A percentile compares a stretch with the other conserved stretches of the same genome.
Conservation (phyloP, 1,139 yeast species). For the Zygosaccharomyces sapae region DNA sequence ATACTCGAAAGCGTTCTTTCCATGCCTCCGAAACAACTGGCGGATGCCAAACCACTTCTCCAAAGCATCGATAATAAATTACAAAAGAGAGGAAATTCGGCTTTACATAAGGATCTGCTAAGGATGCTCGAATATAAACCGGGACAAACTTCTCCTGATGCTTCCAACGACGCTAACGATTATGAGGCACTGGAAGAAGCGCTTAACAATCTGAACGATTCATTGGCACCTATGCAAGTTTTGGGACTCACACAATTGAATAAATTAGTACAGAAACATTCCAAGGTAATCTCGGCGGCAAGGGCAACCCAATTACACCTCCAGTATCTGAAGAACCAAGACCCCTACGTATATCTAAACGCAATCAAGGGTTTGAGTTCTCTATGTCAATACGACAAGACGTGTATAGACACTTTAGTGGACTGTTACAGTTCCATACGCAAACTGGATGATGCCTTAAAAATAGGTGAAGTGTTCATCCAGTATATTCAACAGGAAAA, state of each 20-base stretch:
- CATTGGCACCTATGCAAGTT: slow-evolving; percentile 78
- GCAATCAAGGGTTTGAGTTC: slow-evolving; percentile 73
- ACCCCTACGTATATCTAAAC: slow-evolving; percentile 81
- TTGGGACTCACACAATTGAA: slow-evolving; percentile 72
- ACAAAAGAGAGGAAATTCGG: neutral
- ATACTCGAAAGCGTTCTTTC: slow-evolving; percentile 36
- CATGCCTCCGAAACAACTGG: slow-evolving; percentile 4
- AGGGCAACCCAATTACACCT: slow-evolving; percentile 60
- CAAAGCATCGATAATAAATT: slow-evolving; percentile 18
- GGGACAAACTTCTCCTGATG: neutral
- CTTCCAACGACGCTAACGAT: slow-evolving; percentile 23
- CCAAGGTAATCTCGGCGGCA: slow-evolving; percentile 49
- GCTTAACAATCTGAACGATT: slow-evolving; percentile 64
- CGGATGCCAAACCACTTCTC: slow-evolving; percentile 9
- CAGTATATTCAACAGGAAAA: slow-evolving; percentile 52
- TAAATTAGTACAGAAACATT: slow-evolving; percentile 48
- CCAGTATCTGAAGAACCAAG: slow-evolving; percentile 66
- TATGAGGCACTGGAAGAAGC: slow-evolving; percentile 48
- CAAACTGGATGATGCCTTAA: slow-evolving; percentile 59
- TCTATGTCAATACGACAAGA: slow-evolving; percentile 45
- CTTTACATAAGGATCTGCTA: slow-evolving; percentile 7
- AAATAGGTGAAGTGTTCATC: slow-evolving; percentile 75
- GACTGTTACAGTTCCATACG: slow-evolving; percentile 41
- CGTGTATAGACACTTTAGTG: slow-evolving; percentile 42
- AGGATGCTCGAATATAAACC: slow-evolving; percentile 13